Evolutionary conservation across 345 rosid genomes (phyloP).

Genomic region (Eutrema heterophyllum): DNA sequence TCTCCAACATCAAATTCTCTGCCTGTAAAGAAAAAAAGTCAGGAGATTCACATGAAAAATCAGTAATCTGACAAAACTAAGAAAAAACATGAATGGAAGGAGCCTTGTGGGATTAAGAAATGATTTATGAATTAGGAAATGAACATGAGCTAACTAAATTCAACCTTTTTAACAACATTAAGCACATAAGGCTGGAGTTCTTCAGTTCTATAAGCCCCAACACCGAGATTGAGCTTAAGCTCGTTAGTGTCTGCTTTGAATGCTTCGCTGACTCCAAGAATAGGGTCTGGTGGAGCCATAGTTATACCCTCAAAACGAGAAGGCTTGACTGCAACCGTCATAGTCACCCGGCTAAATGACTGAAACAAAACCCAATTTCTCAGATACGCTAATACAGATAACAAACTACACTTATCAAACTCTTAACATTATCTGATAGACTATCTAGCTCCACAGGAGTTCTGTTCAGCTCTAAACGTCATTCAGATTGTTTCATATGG

Average conservation of each 20-base stretch:
- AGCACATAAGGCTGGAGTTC: constrained; percentile 94
- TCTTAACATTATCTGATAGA: not conserved
- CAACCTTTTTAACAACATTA: constrained; percentile 90
- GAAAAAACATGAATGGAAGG: not conserved
- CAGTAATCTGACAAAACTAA: not conserved
- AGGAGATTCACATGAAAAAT: not conserved
- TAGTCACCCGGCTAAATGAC: constrained; percentile 58
- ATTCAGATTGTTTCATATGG: not conserved
- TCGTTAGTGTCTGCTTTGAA: constrained; percentile 75
- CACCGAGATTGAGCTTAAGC: constrained; percentile 97
- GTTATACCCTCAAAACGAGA: constrained; percentile 83
- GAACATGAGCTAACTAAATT: not conserved
- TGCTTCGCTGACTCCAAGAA: constrained; percentile 96
- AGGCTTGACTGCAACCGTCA: constrained; percentile 55
- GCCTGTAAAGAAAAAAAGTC: constrained; percentile 44
- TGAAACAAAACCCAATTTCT: constrained; percentile 33
- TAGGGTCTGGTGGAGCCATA: constrained; percentile 98
- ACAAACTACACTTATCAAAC: not conserved
- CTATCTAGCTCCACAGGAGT: not conserved
- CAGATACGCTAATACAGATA: not conserved
- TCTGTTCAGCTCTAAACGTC: not conserved
- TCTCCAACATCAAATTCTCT: constrained; percentile 83
- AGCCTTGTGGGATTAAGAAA: not conserved
- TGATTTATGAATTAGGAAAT: not conserved
- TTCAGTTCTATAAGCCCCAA: constrained; percentile 94